Evolutionary conservation across 1,284 basidiomycete species (phyloP).

Genomic region (Ustilago shanxiensis): DNA sequence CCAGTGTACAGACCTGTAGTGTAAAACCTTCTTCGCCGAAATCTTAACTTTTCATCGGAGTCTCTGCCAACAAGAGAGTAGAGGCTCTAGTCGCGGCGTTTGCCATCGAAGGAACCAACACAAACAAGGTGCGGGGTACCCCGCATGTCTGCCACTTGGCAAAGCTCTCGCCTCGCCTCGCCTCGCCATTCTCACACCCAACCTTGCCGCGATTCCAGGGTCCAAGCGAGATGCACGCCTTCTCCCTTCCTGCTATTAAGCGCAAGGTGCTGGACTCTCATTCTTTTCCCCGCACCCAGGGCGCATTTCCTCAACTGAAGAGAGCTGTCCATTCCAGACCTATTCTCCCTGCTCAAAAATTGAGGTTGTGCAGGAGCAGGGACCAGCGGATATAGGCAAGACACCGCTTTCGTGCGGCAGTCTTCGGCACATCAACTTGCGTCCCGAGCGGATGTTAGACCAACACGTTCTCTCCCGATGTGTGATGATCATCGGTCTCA

Average conservation of each 20-base stretch:
- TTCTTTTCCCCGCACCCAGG: neutral
- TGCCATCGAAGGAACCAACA: too few relatives aligned
- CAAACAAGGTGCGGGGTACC: neutral
- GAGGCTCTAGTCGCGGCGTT: neutral
- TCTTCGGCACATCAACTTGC: too few relatives aligned
- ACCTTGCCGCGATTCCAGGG: constrained; percentile 3
- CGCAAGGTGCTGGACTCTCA: neutral
- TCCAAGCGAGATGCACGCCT: constrained; percentile 22
- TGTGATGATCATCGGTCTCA: too few relatives aligned
- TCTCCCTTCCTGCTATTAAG: neutral
- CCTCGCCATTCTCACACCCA: neutral
- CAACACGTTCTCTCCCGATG: too few relatives aligned
- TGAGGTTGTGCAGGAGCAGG: too few relatives aligned
- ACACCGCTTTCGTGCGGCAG: too few relatives aligned
- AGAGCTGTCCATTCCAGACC: too few relatives aligned
- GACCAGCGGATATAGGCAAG: too few relatives aligned
- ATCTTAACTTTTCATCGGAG: neutral
- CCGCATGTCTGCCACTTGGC: constrained; percentile 1
- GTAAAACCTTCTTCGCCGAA: neutral
- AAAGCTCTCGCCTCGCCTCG: neutral
- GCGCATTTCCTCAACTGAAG: neutral
- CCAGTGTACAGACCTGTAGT: too few relatives aligned
- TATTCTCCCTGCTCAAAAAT: too few relatives aligned
- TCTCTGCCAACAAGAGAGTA: neutral
- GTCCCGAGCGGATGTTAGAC: too few relatives aligned